Base-by-base conservation (phyloP, 306 rosid species). In the Vigna radiata region DNA sequence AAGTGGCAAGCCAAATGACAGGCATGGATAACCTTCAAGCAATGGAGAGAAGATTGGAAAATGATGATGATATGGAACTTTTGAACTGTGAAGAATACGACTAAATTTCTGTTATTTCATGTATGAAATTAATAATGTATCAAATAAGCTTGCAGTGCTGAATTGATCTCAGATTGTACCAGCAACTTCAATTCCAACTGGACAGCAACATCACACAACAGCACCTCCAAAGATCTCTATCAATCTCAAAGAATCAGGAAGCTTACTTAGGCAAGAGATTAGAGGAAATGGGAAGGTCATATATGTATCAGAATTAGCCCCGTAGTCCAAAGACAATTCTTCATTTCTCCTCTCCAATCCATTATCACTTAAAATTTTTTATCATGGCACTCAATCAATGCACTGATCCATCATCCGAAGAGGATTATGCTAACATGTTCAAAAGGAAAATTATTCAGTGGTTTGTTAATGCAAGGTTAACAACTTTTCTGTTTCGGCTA, bases 1-100 rank as follows among this genome's bases (percentile, higher is more conserved):
- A 73, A 54, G 54, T 37, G 52, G 72, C 63, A 47, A 71, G 73
- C 36, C 16, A 50, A 62, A 39, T 46, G 73, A 72, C 67, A 63
- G 33, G 62, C 49, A n/a, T 8, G 7, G 72, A 59, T 44, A 59
- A 23, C 64, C 58, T 27, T 7, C 68, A 62, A 33, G 4, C 44
- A 31, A 31, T 60, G 19, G 43, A 29, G 67, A 29, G 3, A 29
- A 33, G 68, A 33, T 44, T 8, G 46, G 23, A 16, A 62, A 7
- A 33, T 16, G 61, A 56, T 16, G 23, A 56, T 65, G 49, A 25
- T 43, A 4, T 71, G 25, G 37, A 46, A 55, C 54, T 12, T 61
- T 25, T 25, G 8, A 13, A 19, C 43, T 52, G 52, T 71, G 73
- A 80, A 73, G 9, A 75, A 41, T 66, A 7, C 49, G 58, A 55